phyloP scores from a whole-genome alignment of 805 yeast species.

The Wickerhamiella sergipiensis region DNA sequence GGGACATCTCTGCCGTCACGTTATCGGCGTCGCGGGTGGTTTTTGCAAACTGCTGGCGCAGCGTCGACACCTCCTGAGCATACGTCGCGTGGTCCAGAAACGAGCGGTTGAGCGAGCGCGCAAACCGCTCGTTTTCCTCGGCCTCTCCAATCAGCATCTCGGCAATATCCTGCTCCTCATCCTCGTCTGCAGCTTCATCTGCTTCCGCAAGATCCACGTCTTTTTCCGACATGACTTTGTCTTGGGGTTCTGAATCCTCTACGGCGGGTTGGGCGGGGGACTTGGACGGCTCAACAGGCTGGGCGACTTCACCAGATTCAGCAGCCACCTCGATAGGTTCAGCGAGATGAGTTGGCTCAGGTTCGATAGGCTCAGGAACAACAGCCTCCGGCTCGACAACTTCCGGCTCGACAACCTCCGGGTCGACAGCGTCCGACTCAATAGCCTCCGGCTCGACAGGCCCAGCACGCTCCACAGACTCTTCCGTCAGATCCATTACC shows the following conservation, averaged over 20 bases:
- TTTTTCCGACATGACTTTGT: constrained; percentile 1
- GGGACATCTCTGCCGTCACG: constrained; percentile 72
- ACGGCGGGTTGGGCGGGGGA: no score
- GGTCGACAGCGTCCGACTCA: no score
- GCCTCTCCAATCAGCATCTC: constrained; percentile 58
- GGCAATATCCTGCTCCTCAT: constrained; percentile 58
- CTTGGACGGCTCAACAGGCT: no score
- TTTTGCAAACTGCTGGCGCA: constrained; percentile 49
- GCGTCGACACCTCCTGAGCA: constrained; percentile 23
- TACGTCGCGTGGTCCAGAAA: constrained; percentile 15
- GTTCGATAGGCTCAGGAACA: no score
- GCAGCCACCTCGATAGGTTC: no score
- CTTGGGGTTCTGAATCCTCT: background rate
- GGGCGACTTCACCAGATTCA: no score
- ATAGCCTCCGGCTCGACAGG: no score
- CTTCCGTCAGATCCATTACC: no score
- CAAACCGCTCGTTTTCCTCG: constrained; percentile 54
- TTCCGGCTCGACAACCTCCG: no score
- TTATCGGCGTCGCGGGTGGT: constrained; percentile 84
- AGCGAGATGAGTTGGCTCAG: no score
- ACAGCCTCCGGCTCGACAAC: no score
- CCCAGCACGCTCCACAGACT: no score
- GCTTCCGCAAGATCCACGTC: constrained; percentile 18
- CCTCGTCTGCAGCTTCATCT: constrained; percentile 31
- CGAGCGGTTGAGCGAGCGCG: constrained; percentile 26